phyloP scores from a whole-genome alignment of 176 grass and related monocot species.

The Canna indica region DNA sequence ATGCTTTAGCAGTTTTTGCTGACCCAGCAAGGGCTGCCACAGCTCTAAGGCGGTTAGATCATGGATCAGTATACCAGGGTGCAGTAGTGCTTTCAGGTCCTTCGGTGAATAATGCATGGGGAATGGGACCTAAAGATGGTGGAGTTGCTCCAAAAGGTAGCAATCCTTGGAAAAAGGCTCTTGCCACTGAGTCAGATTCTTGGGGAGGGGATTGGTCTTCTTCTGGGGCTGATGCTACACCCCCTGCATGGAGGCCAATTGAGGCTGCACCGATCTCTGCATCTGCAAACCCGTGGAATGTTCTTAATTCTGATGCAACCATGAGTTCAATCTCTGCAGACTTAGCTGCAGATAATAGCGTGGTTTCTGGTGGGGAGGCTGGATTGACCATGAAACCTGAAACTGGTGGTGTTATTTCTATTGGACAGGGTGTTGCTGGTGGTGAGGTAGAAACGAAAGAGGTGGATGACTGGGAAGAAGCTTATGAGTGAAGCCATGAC shows the following conservation, averaged over 20 bases:
- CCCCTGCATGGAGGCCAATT: conserved; percentile 18
- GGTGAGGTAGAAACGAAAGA: conserved; percentile 34
- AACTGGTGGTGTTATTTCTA: conserved; percentile 1
- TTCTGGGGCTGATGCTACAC: conserved; percentile 30
- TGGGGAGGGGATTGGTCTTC: conserved; percentile 41
- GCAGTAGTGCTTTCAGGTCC: conserved; percentile 26
- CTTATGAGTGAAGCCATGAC: conserved; percentile 38
- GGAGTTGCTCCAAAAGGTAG: conserved; percentile 26
- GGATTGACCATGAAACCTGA: conserved; percentile 13
- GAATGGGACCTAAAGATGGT: conserved; percentile 30
- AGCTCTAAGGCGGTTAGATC: conserved; percentile 71
- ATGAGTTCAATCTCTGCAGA: conserved; percentile 10
- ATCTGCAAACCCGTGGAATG: conserved; percentile 55
- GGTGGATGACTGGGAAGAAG: conserved; percentile 90
- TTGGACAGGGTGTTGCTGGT: neutral
- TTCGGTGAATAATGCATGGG: conserved; percentile 35
- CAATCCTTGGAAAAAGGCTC: conserved; percentile 68
- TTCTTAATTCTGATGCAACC: conserved; percentile 43
- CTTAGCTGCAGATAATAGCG: conserved; percentile 4
- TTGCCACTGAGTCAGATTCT: conserved; percentile 34
- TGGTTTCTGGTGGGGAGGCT: conserved; percentile 1
- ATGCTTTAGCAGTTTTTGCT: conserved; percentile 65
- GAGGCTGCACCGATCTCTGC: conserved; percentile 26
- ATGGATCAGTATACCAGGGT: conserved; percentile 85
- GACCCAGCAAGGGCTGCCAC: conserved; percentile 78